phyloP scores from a whole-genome alignment of 345 rosid species.

The Dovyalis caffra region DNA sequence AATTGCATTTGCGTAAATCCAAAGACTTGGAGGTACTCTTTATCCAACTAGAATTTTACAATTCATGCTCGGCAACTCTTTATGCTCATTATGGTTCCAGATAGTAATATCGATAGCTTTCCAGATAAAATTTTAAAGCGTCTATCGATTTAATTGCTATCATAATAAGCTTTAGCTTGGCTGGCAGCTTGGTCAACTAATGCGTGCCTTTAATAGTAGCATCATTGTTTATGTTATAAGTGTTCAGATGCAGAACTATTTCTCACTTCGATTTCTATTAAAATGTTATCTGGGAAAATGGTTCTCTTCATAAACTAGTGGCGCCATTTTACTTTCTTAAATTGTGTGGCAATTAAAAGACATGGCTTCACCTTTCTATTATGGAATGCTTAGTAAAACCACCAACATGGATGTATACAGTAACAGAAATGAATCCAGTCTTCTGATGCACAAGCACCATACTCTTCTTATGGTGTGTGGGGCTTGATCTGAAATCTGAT shows the following conservation, averaged over 20 bases:
- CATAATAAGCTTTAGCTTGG: neutral
- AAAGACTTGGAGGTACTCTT: conserved; percentile 57
- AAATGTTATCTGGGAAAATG: neutral
- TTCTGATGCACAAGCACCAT: neutral
- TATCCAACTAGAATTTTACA: neutral
- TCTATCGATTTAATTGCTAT: neutral
- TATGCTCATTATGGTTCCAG: neutral
- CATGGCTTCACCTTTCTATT: neutral
- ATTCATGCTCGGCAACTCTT: conserved; percentile 1
- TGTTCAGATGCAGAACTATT: neutral
- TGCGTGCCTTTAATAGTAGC: neutral
- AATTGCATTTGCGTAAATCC: conserved; percentile 61
- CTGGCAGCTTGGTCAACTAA: neutral
- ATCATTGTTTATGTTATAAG: neutral
- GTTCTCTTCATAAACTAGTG: neutral
- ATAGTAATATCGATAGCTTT: neutral
- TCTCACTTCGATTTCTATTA: neutral
- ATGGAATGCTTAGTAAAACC: neutral
- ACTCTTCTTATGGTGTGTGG: neutral
- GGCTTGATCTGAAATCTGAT: conserved; percentile 12
- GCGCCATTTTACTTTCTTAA: neutral
- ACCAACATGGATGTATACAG: neutral
- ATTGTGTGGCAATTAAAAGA: neutral
- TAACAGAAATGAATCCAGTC: neutral
- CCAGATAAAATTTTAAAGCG: neutral